Base-by-base conservation (phyloP, 352 stramenopile species). In the Pythium inflatum region DNA sequence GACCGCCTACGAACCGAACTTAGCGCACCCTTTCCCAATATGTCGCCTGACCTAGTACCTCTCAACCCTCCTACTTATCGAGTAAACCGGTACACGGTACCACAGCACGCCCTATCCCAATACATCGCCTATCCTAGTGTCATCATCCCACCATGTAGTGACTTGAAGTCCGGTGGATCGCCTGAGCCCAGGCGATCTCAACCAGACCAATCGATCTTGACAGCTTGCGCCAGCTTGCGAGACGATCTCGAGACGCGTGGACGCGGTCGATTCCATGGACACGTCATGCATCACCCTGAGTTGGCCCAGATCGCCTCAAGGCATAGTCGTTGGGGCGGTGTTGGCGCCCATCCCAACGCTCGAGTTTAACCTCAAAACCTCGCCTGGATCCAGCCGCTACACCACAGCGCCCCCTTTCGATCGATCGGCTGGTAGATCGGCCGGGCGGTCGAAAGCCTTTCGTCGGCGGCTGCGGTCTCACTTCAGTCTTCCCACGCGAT, bases 41-140 rank as follows among this genome's bases (percentile, higher is more conserved):
- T 50, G 43, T 50, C 43, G 43, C 43, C 43, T 50, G 20, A 27
- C 43, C 43, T 50, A 27, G 43, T 50, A n/a, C 43, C 43, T 50
- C 43, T 50, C n/a, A 50, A 50, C 43, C 14, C 43, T 50, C 43
- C 43, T 25, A 25, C 5, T 9, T 25, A 16, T 25, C 7, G 7
- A 16, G 7, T 16, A 25, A 7, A 50, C 7, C 43, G n/a, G 43
- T 25, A 50, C 43, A 50, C 20, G 43, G 43, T 50, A 25, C 43
- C 43, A 50, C 43, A 50, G 43, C 43, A 7, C 14, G 20, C 43
- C 43, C 43, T 25, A 50, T 25, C 14, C 43, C 43, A 50, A 50
- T 18, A 50, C 20, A 50, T 50, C 43, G 43, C 43, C 43, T 50
- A 50, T 50, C 43, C 43, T 25, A 50, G 43, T 50, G n/a, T n/a